Evolutionary conservation across 2,329 filamentous ascomycete genomes (phyloP).

Genomic region (Ophiostoma sp.): DNA sequence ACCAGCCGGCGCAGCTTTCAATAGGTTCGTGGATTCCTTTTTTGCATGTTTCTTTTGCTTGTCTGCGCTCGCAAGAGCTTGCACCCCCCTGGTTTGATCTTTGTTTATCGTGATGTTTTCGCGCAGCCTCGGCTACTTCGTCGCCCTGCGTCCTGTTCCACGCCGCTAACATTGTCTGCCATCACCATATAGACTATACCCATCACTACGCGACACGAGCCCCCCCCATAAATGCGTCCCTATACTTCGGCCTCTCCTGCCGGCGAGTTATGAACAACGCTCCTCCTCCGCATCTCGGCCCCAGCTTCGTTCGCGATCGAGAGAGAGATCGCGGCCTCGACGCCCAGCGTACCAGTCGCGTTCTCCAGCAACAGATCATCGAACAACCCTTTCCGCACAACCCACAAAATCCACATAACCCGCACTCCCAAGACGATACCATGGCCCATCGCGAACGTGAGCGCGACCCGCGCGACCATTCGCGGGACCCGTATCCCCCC

Average conservation of each 20-base stretch:
- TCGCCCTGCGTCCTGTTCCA: neutral
- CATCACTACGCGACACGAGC: neutral
- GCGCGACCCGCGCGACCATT: constrained; percentile 59
- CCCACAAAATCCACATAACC: neutral
- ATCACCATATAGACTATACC: neutral
- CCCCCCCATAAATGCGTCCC: constrained; percentile 22
- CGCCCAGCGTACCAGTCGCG: constrained; percentile 13
- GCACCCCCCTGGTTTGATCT: neutral
- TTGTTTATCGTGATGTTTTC: neutral
- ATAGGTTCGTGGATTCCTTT: neutral
- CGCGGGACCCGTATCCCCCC: constrained; percentile 53
- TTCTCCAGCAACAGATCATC: constrained; percentile 39
- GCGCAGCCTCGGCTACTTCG: neutral
- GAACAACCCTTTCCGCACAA: neutral
- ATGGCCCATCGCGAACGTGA: constrained; percentile 49
- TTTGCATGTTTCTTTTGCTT: neutral
- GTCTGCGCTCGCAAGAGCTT: neutral
- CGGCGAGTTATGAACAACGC: constrained; percentile 43
- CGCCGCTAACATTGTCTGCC: neutral
- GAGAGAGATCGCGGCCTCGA: constrained; percentile 39
- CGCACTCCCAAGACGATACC: constrained; percentile 39
- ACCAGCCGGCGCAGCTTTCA: neutral
- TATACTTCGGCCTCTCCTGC: constrained; percentile 3
- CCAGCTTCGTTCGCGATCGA: constrained; percentile 45
- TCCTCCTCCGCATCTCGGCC: constrained; percentile 37